Evolutionary conservation across 352 stramenopile species (phyloP), one percentile per base, ranked within the genome.

Genomic region (Discostella stelligera): DNA sequence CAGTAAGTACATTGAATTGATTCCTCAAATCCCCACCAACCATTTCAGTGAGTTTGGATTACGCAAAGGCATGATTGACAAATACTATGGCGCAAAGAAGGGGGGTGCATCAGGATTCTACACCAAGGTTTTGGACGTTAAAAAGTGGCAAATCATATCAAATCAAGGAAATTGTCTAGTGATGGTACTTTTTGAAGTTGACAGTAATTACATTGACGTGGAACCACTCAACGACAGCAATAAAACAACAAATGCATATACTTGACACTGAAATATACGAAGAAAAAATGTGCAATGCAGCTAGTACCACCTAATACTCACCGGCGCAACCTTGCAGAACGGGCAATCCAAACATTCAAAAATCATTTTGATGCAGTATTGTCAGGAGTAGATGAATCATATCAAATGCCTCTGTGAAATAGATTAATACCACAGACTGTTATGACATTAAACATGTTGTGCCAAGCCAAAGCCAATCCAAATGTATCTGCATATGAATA

Each of bases 101-200:
- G n/a, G 37, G 4, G 37, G 53, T 41, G 21, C 53, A n/a, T 10
- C 14, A 3, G 53, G 53, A 39, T 41, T 60, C 14, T 41, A 44
- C 23, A 60, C 53, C 0, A 60, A 60, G 21, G 53, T 32, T 0
- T 44, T 16, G 13, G 53, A 60, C 37, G 53, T 60, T 3, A 44
- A 44, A 56, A 21, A 1, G 18, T 27, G 49, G 18, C 75, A 54
- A 10, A 67, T 65, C 0, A 50, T 30, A 10, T 87, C 74, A n/a
- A 48, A 49, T 23, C 11, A 44, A 23, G 80, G 81, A 20, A 79
- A 85, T 53, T 55, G 79, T 46, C 84, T 90, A 23, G 63, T 90
- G 2, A 79, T 89, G 60, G 46, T 90, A 5, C 61, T 89, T 2
- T 79, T 85, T 13, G 62, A 89, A 23, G 79, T 82, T 9, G 76